Evolutionary conservation across 805 yeast genomes (phyloP).

Genomic region (Kazachstania bromeliacearum): DNA sequence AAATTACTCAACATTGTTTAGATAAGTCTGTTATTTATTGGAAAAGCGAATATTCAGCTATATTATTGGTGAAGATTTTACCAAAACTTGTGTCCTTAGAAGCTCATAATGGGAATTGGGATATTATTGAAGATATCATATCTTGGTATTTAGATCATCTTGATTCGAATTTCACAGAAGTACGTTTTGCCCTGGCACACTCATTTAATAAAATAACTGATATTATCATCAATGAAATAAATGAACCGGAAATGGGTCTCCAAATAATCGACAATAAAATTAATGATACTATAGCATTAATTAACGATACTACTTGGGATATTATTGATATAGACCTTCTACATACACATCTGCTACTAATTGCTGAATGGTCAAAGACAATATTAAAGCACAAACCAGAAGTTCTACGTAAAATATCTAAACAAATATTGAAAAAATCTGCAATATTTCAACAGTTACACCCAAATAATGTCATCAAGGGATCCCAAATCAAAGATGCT

Average conservation of each 20-base stretch:
- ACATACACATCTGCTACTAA: constrained; percentile 29
- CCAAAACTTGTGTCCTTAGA: constrained; percentile 21
- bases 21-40: neutral
- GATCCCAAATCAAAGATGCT: constrained; percentile 71
- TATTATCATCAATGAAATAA: constrained; percentile 25
- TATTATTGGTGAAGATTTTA: constrained; percentile 10
- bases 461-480: constrained; percentile 39
- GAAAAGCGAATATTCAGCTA: neutral
- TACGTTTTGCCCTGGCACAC: constrained; percentile 61
- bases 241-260: constrained; percentile 12
- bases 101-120: constrained; percentile 26
- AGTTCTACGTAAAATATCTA: constrained; percentile 4
- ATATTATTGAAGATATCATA: constrained; percentile 39
- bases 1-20: neutral
- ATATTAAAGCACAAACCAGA: constrained; percentile 9
- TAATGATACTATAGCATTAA: constrained; percentile 13
- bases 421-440: constrained; percentile 34
- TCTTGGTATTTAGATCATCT: constrained; percentile 38
- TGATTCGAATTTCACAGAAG: constrained; percentile 41
- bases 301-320: constrained; percentile 10
- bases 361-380: constrained; percentile 27
- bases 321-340: constrained; percentile 24
- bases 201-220: constrained; percentile 42
- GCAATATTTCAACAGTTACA: constrained; percentile 51
- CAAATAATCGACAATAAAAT: constrained; percentile 25